These are phyloP conservation scores for Cutaneotrichosporon sp. DNA, from an alignment of 1,284 basidiomycete genomes.

Conservation along the genomic window DNA sequence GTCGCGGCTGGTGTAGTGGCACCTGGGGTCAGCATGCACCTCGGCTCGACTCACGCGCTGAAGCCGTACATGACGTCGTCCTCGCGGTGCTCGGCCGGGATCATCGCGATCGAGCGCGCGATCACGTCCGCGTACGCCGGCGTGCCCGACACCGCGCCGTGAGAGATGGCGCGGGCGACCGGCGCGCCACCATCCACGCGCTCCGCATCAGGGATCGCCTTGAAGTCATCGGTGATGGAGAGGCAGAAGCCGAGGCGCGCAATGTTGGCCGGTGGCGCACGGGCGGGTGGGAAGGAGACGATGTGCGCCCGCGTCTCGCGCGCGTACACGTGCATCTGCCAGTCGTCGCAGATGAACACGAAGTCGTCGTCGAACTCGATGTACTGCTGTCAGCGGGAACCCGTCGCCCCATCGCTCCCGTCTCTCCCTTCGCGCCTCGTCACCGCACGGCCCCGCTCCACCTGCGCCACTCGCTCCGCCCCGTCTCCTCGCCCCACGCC, in stretches of 20 bases:
- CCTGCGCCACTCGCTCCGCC: no score
- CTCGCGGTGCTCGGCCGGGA: conserved; percentile 10
- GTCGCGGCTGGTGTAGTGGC: conserved; percentile 40
- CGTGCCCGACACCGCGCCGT: conserved; percentile 5
- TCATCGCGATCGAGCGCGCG: conserved; percentile 11
- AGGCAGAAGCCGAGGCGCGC: conserved; percentile 15
- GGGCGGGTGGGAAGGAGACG: conserved; percentile 28
- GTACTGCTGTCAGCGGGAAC: conserved; percentile 45
- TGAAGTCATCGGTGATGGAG: conserved; percentile 20
- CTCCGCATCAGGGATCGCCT: conserved; percentile 17
- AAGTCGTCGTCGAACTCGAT: conserved; percentile 51
- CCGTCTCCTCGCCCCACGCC: no score
- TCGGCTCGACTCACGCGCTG: conserved; percentile 30
- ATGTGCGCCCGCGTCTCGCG: conserved; percentile 27
- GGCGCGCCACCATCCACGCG: conserved; percentile 12
- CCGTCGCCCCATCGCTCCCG: no score
- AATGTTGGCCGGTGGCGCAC: neutral
- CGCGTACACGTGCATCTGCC: conserved; percentile 36
- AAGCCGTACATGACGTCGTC: conserved; percentile 25
- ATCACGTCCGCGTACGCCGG: conserved; percentile 11
- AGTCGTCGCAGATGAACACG: conserved; percentile 40
- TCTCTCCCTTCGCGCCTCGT: no score
- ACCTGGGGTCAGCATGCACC: conserved; percentile 7
- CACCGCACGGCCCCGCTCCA: no score
- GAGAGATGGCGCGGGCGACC: conserved; percentile 9